Conservation (phyloP, 306 rosid genomes). For the Corylus avellana region DNA sequence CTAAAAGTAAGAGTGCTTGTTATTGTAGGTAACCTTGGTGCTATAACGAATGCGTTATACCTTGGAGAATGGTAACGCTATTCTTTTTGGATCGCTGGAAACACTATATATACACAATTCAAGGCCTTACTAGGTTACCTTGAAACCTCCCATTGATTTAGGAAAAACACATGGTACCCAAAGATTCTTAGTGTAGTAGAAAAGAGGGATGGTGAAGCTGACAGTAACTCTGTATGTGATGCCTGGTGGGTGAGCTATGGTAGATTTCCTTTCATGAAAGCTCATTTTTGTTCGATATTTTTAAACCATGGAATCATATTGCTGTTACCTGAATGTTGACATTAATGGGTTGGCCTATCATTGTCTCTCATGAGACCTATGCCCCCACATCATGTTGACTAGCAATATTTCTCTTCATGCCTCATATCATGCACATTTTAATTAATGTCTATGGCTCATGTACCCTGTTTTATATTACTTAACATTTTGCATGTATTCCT, state of each 20-base stretch:
- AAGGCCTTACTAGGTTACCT: too few relatives aligned
- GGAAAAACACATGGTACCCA: too few relatives aligned
- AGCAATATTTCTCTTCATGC: background rate
- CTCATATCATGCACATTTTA: background rate
- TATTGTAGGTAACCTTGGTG: too few relatives aligned
- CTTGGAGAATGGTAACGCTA: too few relatives aligned
- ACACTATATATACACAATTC: too few relatives aligned
- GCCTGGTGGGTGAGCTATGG: background rate
- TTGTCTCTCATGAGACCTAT: background rate
- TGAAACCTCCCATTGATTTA: too few relatives aligned
- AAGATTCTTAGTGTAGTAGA: too few relatives aligned
- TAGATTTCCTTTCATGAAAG: background rate
- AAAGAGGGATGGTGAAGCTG: too few relatives aligned
- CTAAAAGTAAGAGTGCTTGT: too few relatives aligned
- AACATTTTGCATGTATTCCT: background rate
- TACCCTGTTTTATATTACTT: background rate
- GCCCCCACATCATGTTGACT: background rate
- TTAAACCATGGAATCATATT: background rate
- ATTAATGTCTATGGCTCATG: background rate
- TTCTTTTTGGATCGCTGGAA: too few relatives aligned
- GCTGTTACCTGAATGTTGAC: background rate
- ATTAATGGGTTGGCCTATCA: background rate
- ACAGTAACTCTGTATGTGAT: background rate
- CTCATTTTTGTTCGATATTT: background rate
- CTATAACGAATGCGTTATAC: too few relatives aligned